A percentile compares a stretch with the other conserved stretches of the same genome.
These are phyloP conservation scores for Phialophora expanda DNA, from an alignment of 2,329 filamentous ascomycete species.

Conservation along the genomic window DNA sequence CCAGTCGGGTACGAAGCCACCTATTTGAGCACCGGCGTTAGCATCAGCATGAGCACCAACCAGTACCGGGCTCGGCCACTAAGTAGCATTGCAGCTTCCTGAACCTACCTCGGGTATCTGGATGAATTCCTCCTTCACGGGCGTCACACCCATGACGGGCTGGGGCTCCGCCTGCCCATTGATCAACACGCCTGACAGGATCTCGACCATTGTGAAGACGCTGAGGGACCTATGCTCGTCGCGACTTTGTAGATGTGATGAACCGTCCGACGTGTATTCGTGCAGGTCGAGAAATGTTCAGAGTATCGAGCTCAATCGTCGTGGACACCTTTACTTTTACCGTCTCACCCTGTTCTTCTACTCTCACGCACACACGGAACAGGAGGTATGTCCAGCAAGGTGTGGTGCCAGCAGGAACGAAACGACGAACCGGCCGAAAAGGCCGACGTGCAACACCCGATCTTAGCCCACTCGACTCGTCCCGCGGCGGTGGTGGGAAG, in stretches of 20 bases:
- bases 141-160: conserved; percentile 45
- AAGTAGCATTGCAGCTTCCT: background rate
- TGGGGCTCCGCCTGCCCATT: conserved; percentile 43
- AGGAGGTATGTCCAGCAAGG: conserved; percentile 10
- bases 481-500: conserved; percentile 19
- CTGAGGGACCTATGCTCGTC: background rate
- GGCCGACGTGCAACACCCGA: conserved; percentile 7
- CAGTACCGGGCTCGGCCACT: background rate
- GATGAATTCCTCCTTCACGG: conserved; percentile 43
- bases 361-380: background rate
- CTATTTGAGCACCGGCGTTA: conserved; percentile 11
- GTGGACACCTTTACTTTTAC: background rate
- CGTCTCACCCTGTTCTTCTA: background rate
- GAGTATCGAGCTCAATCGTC: background rate
- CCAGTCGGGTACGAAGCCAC: conserved; percentile 34
- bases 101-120: conserved; percentile 30
- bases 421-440: background rate
- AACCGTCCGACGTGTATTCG: background rate
- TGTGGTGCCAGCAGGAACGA: background rate
- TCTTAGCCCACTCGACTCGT: conserved; percentile 18
- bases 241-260: background rate
- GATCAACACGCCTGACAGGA: conserved; percentile 9
- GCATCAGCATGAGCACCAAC: background rate
- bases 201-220: conserved; percentile 7
- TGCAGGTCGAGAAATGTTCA: background rate